A percentile compares a stretch with the other conserved stretches of the same genome.
Evolutionary conservation across 495 filamentous ascomycete species (phyloP).

Genomic region (Neurospora tetrasperma): DNA sequence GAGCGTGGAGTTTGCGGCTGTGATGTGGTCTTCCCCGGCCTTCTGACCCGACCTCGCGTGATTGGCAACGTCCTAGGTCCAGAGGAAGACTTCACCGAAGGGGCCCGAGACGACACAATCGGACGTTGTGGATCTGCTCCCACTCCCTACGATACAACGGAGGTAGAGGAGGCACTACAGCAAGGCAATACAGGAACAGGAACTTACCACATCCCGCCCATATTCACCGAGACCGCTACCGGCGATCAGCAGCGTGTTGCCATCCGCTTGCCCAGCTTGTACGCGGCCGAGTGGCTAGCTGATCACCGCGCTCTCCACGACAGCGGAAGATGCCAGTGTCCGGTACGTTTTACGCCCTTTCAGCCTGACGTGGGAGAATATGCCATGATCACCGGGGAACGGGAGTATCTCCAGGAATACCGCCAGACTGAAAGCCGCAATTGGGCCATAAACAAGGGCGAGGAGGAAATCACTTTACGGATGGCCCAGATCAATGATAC

Average conservation of each 20-base stretch:
- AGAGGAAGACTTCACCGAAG: not conserved
- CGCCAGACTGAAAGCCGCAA: slow-evolving; percentile 2
- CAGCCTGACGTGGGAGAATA: slow-evolving; percentile 6
- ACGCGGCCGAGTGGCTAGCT: slow-evolving; percentile 30
- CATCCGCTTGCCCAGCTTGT: slow-evolving; percentile 25
- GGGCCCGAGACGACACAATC: not conserved
- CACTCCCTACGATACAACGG: not conserved
- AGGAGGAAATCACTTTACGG: not conserved
- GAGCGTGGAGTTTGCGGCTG: slow-evolving; percentile 35
- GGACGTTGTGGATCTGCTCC: not conserved
- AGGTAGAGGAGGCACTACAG: not conserved
- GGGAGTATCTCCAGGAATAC: slow-evolving; percentile 5
- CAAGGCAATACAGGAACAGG: not conserved
- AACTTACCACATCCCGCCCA: slow-evolving; percentile 10
- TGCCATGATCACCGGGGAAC: slow-evolving; percentile 9
- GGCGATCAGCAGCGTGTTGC: slow-evolving; percentile 10
- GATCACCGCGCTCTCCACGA: slow-evolving; percentile 30
- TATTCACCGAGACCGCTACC: slow-evolving; percentile 15
- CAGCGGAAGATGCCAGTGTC: slow-evolving; percentile 23
- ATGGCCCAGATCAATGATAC: slow-evolving; percentile 9
- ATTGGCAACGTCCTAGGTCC: slow-evolving; percentile 8
- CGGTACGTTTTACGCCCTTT: slow-evolving; percentile 18
- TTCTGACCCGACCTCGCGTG: slow-evolving; percentile 21
- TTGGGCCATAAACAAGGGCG: not conserved
- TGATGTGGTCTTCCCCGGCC: slow-evolving; percentile 25